phyloP scores from a whole-genome alignment of 73 alveolate species.

The Durusdinium trenchii region DNA sequence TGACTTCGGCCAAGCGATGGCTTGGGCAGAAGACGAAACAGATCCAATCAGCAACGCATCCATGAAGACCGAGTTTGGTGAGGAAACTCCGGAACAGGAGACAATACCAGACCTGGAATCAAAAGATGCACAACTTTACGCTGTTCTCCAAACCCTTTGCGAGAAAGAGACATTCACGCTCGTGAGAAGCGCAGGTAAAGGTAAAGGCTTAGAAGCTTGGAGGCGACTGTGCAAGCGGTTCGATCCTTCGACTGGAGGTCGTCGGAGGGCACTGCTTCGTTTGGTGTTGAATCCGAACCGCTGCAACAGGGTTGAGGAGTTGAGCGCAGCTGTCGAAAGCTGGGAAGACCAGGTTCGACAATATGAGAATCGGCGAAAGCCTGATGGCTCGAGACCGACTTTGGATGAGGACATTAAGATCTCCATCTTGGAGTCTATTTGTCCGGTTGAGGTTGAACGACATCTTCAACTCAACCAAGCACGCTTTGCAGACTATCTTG shows the following conservation, averaged over 20 bases:
- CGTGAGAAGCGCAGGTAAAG: slow-evolving; percentile 21
- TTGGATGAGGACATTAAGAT: not conserved
- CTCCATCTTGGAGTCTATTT: not conserved
- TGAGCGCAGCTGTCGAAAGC: not conserved
- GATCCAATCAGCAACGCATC: not conserved
- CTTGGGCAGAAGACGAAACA: not conserved
- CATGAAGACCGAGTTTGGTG: not conserved
- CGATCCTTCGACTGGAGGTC: slow-evolving; percentile 35
- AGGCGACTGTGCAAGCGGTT: not conserved
- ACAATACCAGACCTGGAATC: not conserved
- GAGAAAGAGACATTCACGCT: slow-evolving; percentile 42
- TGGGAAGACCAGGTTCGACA: slow-evolving; percentile 28
- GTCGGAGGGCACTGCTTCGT: slow-evolving; percentile 11
- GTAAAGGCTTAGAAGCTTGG: slow-evolving; percentile 45
- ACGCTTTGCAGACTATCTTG: not conserved
- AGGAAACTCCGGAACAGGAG: not conserved
- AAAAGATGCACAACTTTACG: slow-evolving; percentile 10
- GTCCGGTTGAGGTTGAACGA: slow-evolving; percentile 6
- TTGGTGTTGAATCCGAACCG: not conserved
- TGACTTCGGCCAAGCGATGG: slow-evolving; percentile 25
- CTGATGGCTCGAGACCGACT: not conserved
- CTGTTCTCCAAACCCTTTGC: slow-evolving; percentile 27
- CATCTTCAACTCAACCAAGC: not conserved
- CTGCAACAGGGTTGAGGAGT: not conserved
- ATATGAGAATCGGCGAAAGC: not conserved